A percentile compares a stretch with the other conserved stretches of the same genome.
These are phyloP conservation scores for Myxozyma vanderwaltii DNA, from an alignment of 805 yeast genomes.

Conservation along the genomic window DNA sequence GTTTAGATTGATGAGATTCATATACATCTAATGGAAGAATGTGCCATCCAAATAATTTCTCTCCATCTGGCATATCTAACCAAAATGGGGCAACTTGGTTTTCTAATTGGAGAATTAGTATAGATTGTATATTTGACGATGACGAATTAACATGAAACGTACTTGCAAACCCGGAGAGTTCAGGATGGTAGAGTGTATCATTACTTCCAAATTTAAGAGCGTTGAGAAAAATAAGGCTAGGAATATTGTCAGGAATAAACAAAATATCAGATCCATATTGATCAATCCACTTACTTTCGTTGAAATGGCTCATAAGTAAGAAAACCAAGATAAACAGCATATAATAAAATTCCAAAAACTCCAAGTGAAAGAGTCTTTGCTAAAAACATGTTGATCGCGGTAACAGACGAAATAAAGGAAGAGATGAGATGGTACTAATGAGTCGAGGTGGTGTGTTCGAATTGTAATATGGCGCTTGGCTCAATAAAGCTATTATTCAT, in stretches of 20 bases:
- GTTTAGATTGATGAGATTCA: constrained; percentile 1
- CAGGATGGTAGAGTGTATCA: constrained; percentile 24
- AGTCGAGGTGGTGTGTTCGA: too few species aligned
- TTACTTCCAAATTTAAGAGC: constrained; percentile 9
- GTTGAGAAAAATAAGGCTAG: constrained; percentile 20
- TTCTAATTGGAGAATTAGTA: too few species aligned
- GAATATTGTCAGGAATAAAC: too few species aligned
- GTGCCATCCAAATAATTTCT: constrained; percentile 27
- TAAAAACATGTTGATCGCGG: background rate
- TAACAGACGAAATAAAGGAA: too few species aligned
- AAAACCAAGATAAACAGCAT: constrained; percentile 3
- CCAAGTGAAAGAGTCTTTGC: background rate
- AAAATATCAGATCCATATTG: too few species aligned
- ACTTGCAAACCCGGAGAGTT: constrained; percentile 28
- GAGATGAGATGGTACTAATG: too few species aligned
- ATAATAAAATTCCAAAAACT: background rate
- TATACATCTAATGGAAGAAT: constrained; percentile 25
- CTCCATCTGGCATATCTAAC: constrained; percentile 20
- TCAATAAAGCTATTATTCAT: too few species aligned
- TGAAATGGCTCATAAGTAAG: constrained; percentile 24
- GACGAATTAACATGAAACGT: too few species aligned
- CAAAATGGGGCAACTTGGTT: constrained; percentile 32
- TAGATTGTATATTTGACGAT: too few species aligned
- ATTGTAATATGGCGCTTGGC: too few species aligned
- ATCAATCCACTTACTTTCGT: constrained; percentile 23